Evolutionary conservation across 108 stramenopile genomes (phyloP).

Genomic region (Stephanodiscus minutulus): DNA sequence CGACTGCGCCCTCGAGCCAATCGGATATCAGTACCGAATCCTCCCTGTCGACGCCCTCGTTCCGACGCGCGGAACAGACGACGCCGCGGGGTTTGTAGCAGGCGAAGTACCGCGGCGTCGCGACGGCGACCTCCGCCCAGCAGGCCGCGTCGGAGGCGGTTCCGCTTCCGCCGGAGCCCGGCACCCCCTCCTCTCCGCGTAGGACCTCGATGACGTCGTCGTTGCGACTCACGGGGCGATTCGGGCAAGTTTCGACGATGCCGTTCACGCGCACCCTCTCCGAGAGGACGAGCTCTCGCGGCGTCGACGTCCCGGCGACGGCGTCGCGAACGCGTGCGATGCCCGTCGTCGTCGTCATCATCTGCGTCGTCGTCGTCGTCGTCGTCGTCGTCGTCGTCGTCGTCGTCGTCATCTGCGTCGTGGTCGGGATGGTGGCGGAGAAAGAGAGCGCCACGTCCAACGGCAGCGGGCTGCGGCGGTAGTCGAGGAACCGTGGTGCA

Average conservation of each 20-base stretch:
- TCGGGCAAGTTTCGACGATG: constrained; percentile 11
- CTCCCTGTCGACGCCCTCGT: constrained; percentile 31
- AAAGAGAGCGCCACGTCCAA: constrained; percentile 40
- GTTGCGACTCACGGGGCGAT: constrained; percentile 24
- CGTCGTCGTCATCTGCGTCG: too few relatives aligned
- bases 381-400: too few relatives aligned
- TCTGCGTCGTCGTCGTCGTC: background rate
- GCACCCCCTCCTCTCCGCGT: background rate
- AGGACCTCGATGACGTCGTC: constrained; percentile 13
- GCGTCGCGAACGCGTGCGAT: background rate
- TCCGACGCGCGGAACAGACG: constrained; percentile 21
- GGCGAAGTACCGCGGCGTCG: constrained; percentile 20
- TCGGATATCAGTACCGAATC: constrained; percentile 37
- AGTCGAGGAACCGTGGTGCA: constrained; percentile 33
- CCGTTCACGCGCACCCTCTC: constrained; percentile 22
- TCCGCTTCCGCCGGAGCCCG: too few relatives aligned
- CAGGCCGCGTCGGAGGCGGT: background rate
- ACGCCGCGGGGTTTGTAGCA: constrained; percentile 39
- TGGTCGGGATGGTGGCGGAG: background rate
- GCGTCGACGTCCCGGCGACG: background rate
- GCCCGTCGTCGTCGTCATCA: too few relatives aligned
- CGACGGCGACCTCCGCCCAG: background rate
- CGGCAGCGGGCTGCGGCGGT: constrained; percentile 28
- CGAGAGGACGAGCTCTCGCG: constrained; percentile 34
- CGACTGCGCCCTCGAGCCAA: constrained; percentile 13